These are phyloP conservation scores for Leccinum huronense DNA, from an alignment of 1,284 basidiomycete species.

Conservation along the genomic window DNA sequence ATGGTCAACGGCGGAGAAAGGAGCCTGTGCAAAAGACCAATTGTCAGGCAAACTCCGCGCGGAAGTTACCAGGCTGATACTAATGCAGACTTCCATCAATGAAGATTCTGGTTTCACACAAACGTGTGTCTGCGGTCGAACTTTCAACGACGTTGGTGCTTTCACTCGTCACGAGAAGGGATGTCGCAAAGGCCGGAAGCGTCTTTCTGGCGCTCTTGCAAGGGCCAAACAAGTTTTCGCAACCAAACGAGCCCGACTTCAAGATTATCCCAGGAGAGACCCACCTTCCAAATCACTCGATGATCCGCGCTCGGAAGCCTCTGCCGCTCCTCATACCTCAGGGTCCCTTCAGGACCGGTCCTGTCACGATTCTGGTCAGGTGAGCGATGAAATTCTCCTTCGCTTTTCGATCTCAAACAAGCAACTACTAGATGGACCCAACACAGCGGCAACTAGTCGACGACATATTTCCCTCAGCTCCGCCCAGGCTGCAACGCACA, in stretches of 20 bases:
- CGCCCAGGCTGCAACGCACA: background rate
- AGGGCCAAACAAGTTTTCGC: background rate
- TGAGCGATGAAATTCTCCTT: background rate
- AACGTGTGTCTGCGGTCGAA: background rate
- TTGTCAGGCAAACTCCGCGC: too few relatives aligned
- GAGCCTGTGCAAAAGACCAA: too few relatives aligned
- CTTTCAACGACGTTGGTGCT: background rate
- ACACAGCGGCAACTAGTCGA: background rate
- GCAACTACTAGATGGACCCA: background rate
- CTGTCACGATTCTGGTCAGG: too few relatives aligned
- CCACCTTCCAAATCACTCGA: background rate
- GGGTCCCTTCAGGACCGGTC: too few relatives aligned
- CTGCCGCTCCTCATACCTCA: too few relatives aligned
- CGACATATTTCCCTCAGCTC: background rate
- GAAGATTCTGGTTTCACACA: background rate
- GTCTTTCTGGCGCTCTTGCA: background rate
- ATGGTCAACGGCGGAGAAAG: conserved; percentile 48
- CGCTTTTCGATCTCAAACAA: background rate
- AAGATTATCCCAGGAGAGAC: background rate
- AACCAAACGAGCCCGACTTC: background rate
- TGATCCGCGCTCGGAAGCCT: too few relatives aligned
- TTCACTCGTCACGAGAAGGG: background rate
- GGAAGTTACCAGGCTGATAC: too few relatives aligned
- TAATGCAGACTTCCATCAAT: background rate
- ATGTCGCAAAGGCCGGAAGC: background rate